Evolutionary conservation across 106 monocot genomes (phyloP).

Genomic region (Dendrobium nobile): DNA sequence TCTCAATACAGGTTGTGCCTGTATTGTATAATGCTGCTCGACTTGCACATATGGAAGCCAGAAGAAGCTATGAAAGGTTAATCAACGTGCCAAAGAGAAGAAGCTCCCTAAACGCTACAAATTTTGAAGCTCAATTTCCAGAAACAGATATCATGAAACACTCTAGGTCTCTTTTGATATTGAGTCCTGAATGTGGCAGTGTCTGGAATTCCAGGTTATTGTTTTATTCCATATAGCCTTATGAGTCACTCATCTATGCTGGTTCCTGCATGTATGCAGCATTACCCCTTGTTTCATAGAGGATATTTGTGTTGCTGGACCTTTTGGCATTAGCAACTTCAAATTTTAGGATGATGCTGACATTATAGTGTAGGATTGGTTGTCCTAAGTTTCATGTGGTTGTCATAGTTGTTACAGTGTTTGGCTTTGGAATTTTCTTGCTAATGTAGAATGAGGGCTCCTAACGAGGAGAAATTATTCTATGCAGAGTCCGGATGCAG

Average conservation of each 20-base stretch:
- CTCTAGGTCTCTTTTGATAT: constrained; percentile 45
- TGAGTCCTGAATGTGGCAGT: constrained; percentile 43
- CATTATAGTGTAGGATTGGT: not conserved
- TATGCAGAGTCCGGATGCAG: too few relatives aligned
- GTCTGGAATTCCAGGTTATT: constrained; percentile 80
- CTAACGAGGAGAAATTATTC: too few relatives aligned
- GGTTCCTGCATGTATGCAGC: not conserved
- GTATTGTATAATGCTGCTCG: constrained; percentile 38
- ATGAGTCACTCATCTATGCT: not conserved
- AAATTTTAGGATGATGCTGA: not conserved
- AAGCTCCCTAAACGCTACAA: constrained; percentile 7
- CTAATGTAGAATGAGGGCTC: too few relatives aligned
- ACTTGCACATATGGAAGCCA: constrained; percentile 27
- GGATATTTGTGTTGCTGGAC: not conserved
- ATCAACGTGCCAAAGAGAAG: constrained; percentile 3
- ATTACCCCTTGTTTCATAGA: not conserved
- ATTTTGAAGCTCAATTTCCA: constrained; percentile 2
- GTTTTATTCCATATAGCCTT: not conserved
- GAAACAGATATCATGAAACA: constrained; percentile 51
- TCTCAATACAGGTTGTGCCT: constrained; percentile 38
- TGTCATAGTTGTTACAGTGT: too few relatives aligned
- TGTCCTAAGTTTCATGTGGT: not conserved
- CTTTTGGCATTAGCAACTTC: not conserved
- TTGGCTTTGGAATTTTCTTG: too few relatives aligned
- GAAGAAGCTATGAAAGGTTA: constrained; percentile 24